These are phyloP conservation scores for Paraphoma chrysanthemicola DNA, from an alignment of 2,329 filamentous ascomycete species.

Conservation along the genomic window DNA sequence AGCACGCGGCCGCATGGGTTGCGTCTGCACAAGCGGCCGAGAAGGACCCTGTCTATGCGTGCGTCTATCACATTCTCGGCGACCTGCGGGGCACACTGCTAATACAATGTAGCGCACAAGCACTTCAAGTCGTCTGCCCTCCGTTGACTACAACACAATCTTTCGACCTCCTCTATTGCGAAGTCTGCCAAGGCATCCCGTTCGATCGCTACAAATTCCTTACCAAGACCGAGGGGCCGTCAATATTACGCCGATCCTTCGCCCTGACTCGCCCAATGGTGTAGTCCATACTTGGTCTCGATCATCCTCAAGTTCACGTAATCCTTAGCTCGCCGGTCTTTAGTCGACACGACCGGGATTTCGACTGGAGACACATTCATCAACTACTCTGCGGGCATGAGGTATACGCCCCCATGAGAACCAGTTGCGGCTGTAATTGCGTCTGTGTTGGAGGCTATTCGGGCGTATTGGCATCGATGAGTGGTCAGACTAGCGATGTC, in stretches of 20 bases:
- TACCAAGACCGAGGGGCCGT: not conserved
- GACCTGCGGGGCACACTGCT: not conserved
- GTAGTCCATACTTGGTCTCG: not conserved
- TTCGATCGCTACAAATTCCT: conserved; percentile 11
- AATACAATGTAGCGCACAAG: not conserved
- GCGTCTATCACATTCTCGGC: not conserved
- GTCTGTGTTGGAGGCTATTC: too few species aligned
- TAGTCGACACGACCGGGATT: not conserved
- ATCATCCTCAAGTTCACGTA: not conserved
- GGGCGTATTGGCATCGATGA: too few species aligned
- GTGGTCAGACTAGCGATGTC: not conserved
- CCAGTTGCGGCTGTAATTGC: too few species aligned
- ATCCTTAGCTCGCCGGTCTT: conserved; percentile 7
- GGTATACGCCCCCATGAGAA: conserved; percentile 6
- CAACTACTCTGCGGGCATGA: conserved; percentile 19
- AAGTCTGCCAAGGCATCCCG: conserved; percentile 20
- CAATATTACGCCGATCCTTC: conserved; percentile 8
- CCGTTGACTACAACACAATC: not conserved
- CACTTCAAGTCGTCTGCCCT: not conserved
- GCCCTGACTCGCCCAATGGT: conserved; percentile 14
- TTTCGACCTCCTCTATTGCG: conserved; percentile 20
- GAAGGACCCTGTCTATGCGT: not conserved
- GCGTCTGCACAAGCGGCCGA: not conserved
- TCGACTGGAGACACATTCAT: conserved; percentile 9
- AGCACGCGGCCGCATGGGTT: conserved; percentile 4